Base-by-base conservation (phyloP, 139 green algal species). In the Chlorella sp. region DNA sequence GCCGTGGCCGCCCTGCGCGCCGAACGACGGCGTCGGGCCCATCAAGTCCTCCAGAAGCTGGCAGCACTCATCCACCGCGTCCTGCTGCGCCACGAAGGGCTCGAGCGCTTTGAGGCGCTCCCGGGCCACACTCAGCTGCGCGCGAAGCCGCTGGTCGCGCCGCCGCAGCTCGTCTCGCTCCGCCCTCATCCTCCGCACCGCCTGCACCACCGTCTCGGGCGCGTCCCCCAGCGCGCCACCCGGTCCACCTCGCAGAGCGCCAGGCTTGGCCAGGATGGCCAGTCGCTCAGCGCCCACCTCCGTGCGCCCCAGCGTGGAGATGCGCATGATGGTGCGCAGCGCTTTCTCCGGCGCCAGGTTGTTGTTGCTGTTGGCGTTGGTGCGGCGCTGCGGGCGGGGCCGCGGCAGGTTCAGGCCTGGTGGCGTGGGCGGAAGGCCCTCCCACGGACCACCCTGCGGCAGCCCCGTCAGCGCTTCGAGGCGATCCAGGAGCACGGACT, bases 131-230 rank as follows among this genome's bases (percentile, higher is more conserved):
- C 42, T 42, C 36, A 77, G 32, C 35, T 72, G 36, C 5, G 4
- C 22, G 1, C 76, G 34, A 31, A 77, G 17, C 31, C 35, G 31
- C 2, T 35, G 65, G 33, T 81, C 76, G 2, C 76, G 67, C 22
- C 42, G 31, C 23, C 76, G 71, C 71, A 82, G 67, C 76, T 82
- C 76, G 55, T 82, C 76, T 20, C 76, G 76, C 76, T 82, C 76
- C 23, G 32, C 71, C 3, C 76, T 71, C 66, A 82, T 75, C 5
- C 67, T 17, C 66, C 50, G 33, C 17, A 71, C 33, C 0, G 51
- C 31, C 30, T 27, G 2, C 33, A 67, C 59, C 59, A 49, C 70
- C 2, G 10, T 35, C 62, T 60, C 73, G 27, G 66, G 33, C 2
- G 55, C 24, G 17, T 67, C 70, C 4, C 30, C 35, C 5, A 55